These are phyloP conservation scores for Salvia miltiorrhiza DNA, from an alignment of 257 asterid species.

Conservation along the genomic window DNA sequence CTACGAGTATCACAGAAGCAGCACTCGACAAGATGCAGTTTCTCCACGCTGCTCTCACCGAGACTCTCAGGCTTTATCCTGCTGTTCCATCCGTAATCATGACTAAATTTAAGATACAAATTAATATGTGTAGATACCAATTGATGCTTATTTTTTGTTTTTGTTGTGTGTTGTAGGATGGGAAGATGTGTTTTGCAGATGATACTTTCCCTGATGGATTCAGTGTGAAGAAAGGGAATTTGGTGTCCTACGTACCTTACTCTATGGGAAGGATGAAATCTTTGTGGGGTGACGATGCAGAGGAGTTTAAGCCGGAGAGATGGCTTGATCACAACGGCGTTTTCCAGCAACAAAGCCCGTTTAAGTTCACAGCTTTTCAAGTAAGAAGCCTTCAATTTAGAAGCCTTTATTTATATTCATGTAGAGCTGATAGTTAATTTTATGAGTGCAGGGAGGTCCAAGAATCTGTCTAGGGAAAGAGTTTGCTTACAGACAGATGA, in stretches of 20 bases:
- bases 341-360: slow-evolving; percentile 53
- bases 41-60: slow-evolving; percentile 63
- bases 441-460: slow-evolving; percentile 58
- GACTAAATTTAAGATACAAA: background rate
- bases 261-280: slow-evolving; percentile 69
- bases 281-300: slow-evolving; percentile 75
- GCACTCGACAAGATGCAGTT: slow-evolving; percentile 58
- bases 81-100: slow-evolving; percentile 49
- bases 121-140: too few species aligned
- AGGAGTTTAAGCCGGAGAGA: slow-evolving; percentile 62
- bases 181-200: slow-evolving; percentile 54
- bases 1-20: slow-evolving; percentile 44
- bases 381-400: slow-evolving; percentile 16
- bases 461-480: slow-evolving; percentile 64
- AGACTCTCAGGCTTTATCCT: slow-evolving; percentile 67
- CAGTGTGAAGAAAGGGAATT: slow-evolving; percentile 50
- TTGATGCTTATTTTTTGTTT: background rate
- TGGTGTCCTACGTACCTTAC: slow-evolving; percentile 42
- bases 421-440: too few species aligned
- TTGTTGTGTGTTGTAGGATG: slow-evolving; percentile 37
- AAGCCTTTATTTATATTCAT: background rate
- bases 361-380: slow-evolving; percentile 72
- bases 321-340: slow-evolving; percentile 53
- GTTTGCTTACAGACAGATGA: slow-evolving; percentile 75
- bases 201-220: slow-evolving; percentile 64